phyloP scores from a whole-genome alignment of 2,329 filamentous ascomycete species.

The Cercospora sesami region DNA sequence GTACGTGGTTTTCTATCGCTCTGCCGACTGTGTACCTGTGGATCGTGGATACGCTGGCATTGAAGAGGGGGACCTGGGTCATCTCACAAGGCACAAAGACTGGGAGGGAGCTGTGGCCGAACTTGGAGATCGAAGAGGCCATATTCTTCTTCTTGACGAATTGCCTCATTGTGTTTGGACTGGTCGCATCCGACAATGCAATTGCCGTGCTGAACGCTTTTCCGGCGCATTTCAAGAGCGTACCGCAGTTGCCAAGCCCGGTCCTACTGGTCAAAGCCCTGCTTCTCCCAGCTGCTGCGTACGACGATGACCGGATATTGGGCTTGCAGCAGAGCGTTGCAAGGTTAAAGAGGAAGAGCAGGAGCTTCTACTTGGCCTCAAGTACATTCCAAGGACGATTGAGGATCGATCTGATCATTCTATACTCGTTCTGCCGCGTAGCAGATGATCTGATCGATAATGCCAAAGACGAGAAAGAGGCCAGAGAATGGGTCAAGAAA shows the following conservation, averaged over 20 bases:
- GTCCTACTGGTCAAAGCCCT: conserved; percentile 56
- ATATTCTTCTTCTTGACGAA: conserved; percentile 73
- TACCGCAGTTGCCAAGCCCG: conserved; percentile 53
- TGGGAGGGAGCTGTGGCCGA: conserved; percentile 61
- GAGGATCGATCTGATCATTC: conserved; percentile 65
- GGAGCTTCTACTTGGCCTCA: conserved; percentile 73
- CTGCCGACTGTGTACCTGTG: conserved; percentile 70
- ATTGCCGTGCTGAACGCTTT: conserved; percentile 66
- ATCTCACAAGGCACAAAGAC: conserved; percentile 69
- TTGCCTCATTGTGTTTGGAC: conserved; percentile 66
- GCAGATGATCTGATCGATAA: conserved; percentile 74
- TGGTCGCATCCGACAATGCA: conserved; percentile 68
- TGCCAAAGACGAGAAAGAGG: conserved; percentile 54
- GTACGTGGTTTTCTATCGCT: conserved; percentile 60
- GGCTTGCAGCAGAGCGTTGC: conserved; percentile 61
- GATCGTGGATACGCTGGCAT: conserved; percentile 68
- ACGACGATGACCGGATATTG: conserved; percentile 58
- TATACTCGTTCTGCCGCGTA: conserved; percentile 73
- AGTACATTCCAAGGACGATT: conserved; percentile 67
- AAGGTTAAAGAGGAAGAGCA: conserved; percentile 63
- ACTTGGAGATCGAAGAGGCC: conserved; percentile 71
- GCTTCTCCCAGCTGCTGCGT: conserved; percentile 49
- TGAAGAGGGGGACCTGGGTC: conserved; percentile 69
- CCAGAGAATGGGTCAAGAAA: conserved; percentile 59
- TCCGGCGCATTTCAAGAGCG: conserved; percentile 56